Percentiles rank a stretch among this genome's conserved stretches.
Evolutionary conservation across 371 early-diverging fungal genomes (phyloP).

Genomic region (Mucor mucedo): DNA sequence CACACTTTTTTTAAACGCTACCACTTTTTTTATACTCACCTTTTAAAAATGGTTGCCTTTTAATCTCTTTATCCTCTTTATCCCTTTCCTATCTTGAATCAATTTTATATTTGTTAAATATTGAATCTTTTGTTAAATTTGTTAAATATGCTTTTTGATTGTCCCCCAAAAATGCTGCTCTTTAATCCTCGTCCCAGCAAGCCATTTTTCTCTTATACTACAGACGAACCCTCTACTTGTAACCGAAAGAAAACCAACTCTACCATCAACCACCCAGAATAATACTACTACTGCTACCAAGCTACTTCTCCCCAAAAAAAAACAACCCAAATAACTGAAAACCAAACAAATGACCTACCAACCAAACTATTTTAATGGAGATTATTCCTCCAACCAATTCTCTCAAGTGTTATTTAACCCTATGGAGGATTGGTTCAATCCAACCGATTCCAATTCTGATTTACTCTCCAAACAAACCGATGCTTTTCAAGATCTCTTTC

Average conservation of each 20-base stretch:
- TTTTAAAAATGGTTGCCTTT: conserved; percentile 35
- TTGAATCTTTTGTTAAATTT: conserved; percentile 29
- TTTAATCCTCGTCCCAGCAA: conserved; percentile 25
- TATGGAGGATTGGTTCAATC: conserved; percentile 23
- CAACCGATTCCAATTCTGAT: conserved; percentile 8
- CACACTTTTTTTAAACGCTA: conserved; percentile 4
- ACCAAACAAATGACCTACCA: conserved; percentile 5
- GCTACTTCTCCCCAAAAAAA: neutral
- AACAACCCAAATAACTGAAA: neutral
- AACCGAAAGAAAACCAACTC: conserved; percentile 37
- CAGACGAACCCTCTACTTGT: conserved; percentile 45
- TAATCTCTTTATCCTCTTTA: conserved; percentile 20
- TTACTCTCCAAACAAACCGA: conserved; percentile 11
- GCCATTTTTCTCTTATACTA: conserved; percentile 44
- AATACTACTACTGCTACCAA: neutral
- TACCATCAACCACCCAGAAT: conserved; percentile 17
- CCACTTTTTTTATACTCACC: conserved; percentile 9
- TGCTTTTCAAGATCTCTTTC: conserved; percentile 24
- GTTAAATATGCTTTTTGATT: conserved; percentile 35
- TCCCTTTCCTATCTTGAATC: conserved; percentile 12
- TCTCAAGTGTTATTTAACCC: conserved; percentile 10
- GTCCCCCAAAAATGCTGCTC: conserved; percentile 24
- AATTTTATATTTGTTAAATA: conserved; percentile 28
- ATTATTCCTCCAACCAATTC: conserved; percentile 13
- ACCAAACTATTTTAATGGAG: conserved; percentile 9